Evolutionary conservation across 2,329 filamentous ascomycete genomes (phyloP).

Genomic region (Fusarium begoniae): DNA sequence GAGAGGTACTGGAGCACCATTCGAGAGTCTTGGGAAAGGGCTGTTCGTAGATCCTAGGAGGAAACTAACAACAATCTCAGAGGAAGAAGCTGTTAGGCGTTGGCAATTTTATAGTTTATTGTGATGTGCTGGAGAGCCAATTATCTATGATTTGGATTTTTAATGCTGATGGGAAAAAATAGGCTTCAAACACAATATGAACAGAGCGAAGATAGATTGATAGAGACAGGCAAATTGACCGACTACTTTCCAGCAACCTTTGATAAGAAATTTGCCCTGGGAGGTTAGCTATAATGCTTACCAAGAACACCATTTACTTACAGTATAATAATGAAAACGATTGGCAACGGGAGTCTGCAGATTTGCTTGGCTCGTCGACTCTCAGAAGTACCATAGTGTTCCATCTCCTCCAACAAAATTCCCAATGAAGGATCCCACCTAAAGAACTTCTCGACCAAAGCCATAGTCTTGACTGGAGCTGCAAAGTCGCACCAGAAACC

Average conservation of each 20-base stretch:
- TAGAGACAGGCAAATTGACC: too few species aligned
- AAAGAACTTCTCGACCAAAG: neutral
- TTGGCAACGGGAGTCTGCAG: neutral
- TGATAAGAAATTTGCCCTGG: neutral
- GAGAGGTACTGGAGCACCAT: neutral
- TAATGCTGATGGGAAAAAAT: too few species aligned
- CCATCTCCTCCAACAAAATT: neutral
- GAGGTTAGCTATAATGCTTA: too few species aligned
- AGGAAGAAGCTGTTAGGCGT: too few species aligned
- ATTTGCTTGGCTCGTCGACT: neutral
- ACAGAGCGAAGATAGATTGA: too few species aligned
- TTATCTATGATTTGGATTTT: too few species aligned
- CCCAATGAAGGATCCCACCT: neutral
- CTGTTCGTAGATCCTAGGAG: too few species aligned
- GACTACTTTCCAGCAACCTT: too few species aligned
- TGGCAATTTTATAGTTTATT: accelerated
- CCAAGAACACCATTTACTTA: neutral
- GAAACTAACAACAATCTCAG: too few species aligned
- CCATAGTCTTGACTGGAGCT: neutral
- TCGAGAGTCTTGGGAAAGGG: neutral
- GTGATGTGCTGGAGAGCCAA: too few species aligned
- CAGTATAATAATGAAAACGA: neutral
- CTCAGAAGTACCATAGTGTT: neutral
- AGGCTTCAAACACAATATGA: too few species aligned
- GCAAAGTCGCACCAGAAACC: slow-evolving; percentile 21